Base-by-base conservation (phyloP, 164 flowering plant genomes). In the Piper longum region DNA sequence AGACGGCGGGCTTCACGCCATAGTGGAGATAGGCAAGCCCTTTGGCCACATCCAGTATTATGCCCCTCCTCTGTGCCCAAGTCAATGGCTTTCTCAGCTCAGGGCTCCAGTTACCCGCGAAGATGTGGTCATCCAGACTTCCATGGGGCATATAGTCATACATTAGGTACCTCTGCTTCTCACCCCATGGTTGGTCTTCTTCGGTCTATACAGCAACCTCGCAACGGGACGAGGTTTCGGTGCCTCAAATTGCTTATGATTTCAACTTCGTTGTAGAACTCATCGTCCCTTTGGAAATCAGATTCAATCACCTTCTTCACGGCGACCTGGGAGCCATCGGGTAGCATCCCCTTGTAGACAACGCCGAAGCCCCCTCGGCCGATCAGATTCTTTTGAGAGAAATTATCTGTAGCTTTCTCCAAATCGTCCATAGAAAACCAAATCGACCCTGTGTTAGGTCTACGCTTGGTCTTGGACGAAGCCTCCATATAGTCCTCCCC, bases 71-170 rank as follows among this genome's bases (percentile, higher is more conserved):
- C 62, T 81, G 81, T 63, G 88, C 86, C 96, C 91, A 88, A 48
- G 76, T 81, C 69, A 88, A 63, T 19, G 72, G 70, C 16, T 54
- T 69, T 51, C 39, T 17, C 36, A 26, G 36, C 36, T 0, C 36
- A 9, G 65, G 56, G 60, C 54, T 26, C 62, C 59, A 39, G 18
- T 56, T 63, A 3, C 60, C 18, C 1, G 73, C 14, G 7, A 71
- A 68, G 66, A 85, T 63, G 70, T 79, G 85, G 56, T 82, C 85
- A 18, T 80, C 78, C 11, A 89, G 76, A 66, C 79, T 89, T 14
- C 93, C 96, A 73, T 85, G 85, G 0, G 85, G 80, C 96, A 87
- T 89, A 75, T 76, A 83, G 61, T 85, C 93, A 42, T 89, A 84
- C 0, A 88, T 84, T 43, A 88, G 78, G 69, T 76, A 84, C 67